Evolutionary conservation across 2,329 filamentous ascomycete species (phyloP).

Genomic region (Sphaceloma murrayae): DNA sequence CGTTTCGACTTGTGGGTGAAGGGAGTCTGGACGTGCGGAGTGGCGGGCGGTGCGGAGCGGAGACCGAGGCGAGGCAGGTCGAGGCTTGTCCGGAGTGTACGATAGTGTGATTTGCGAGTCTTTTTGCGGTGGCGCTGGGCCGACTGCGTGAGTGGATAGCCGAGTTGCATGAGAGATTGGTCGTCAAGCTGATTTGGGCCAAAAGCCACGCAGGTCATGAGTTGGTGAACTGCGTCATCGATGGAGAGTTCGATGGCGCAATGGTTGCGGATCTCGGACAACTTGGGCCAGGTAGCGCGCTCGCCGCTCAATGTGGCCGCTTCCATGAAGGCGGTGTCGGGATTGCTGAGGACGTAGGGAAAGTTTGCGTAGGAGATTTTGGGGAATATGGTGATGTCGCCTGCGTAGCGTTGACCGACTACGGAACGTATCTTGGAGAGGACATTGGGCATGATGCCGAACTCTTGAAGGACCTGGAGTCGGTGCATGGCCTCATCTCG

Average conservation of each 20-base stretch:
- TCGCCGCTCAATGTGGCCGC: conserved; percentile 69
- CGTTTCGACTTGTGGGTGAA: no score
- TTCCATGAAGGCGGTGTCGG: conserved; percentile 76
- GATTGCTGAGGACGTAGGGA: conserved; percentile 70
- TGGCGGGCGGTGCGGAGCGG: not conserved
- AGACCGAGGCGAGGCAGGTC: conserved; percentile 3
- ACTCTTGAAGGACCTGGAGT: conserved; percentile 68
- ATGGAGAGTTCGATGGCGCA: conserved; percentile 82
- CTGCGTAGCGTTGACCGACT: conserved; percentile 82
- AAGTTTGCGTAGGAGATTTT: conserved; percentile 66
- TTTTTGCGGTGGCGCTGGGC: conserved; percentile 4
- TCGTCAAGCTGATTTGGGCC: conserved; percentile 55
- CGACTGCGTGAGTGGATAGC: conserved; percentile 11
- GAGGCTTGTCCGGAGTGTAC: conserved; percentile 13
- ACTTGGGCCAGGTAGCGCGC: conserved; percentile 81
- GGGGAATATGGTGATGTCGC: conserved; percentile 89
- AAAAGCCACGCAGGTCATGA: conserved; percentile 61
- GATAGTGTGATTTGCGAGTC: conserved; percentile 4
- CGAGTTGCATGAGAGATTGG: conserved; percentile 29
- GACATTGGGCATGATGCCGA: conserved; percentile 70
- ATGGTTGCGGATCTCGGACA: conserved; percentile 75
- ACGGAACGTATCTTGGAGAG: conserved; percentile 62
- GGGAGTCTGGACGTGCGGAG: conserved; percentile 2
- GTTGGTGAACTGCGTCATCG: conserved; percentile 60
- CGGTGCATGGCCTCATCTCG: conserved; percentile 73